Conservation (phyloP, 129 eudicot genomes). For the Logfia minima region DNA sequence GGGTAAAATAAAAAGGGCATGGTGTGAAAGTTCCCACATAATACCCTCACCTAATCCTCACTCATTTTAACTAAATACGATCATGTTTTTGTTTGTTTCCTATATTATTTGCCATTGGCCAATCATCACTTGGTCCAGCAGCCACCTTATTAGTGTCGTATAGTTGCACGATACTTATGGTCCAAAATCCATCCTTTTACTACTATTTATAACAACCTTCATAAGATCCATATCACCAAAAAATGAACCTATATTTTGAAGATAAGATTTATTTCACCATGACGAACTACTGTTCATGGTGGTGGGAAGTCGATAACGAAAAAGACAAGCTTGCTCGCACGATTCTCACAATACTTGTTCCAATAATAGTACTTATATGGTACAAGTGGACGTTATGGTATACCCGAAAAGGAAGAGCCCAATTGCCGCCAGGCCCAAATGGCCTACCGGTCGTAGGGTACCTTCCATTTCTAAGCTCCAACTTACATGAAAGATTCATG, state of each 20-base stretch:
- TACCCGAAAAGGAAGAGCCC: neutral
- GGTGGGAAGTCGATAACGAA: conserved; percentile 34
- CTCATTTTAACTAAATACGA: neutral
- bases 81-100: neutral
- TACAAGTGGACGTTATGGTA: conserved; percentile 1
- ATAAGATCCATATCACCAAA: neutral
- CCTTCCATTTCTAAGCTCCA: conserved; percentile 38
- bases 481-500: conserved; percentile 38
- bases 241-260: neutral
- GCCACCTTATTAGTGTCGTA: neutral
- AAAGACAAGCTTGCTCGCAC: conserved; percentile 22
- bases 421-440: conserved; percentile 36
- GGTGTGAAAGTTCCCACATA: no score
- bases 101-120: neutral
- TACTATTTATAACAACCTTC: neutral
- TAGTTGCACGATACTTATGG: neutral
- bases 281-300: conserved; percentile 31
- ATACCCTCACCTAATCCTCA: no score
- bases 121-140: neutral
- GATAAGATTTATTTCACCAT: neutral
- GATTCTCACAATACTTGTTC: conserved; percentile 24
- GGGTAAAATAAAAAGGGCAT: no score
- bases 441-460: conserved; percentile 44
- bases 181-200: neutral
- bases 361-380: conserved; percentile 5